phyloP scores from a whole-genome alignment of 2,329 filamentous ascomycete species.

The Xylariales sp. region DNA sequence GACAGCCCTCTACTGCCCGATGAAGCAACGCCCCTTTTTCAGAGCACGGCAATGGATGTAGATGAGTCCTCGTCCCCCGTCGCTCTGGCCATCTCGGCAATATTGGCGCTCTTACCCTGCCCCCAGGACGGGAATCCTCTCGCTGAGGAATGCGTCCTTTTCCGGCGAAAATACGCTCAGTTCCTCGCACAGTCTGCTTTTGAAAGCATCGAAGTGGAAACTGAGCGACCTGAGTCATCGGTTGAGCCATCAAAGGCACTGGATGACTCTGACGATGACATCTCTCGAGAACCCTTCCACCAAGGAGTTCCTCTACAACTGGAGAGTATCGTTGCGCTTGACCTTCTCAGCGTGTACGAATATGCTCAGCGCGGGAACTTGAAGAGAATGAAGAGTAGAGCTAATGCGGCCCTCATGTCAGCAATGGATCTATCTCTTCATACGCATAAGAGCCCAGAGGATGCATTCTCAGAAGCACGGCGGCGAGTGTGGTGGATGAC shows the following conservation, averaged over 20 bases:
- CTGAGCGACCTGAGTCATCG: slow-evolving; percentile 41
- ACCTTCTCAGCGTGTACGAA: slow-evolving; percentile 46
- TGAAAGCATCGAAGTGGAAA: slow-evolving; percentile 44
- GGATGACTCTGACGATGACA: slow-evolving; percentile 27
- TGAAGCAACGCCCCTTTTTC: slow-evolving; percentile 28
- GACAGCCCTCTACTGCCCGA: slow-evolving; percentile 25
- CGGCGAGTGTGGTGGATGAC: slow-evolving; percentile 51
- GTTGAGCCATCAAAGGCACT: slow-evolving; percentile 40
- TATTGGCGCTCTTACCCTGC: slow-evolving; percentile 43
- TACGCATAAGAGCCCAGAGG: slow-evolving; percentile 29
- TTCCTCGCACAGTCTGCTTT: slow-evolving; percentile 42
- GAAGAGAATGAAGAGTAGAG: slow-evolving; percentile 45
- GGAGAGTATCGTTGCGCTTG: slow-evolving; percentile 42
- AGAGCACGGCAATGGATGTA: slow-evolving; percentile 30
- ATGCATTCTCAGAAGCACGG: slow-evolving; percentile 39
- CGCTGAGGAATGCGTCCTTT: slow-evolving; percentile 34
- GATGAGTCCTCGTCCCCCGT: slow-evolving; percentile 38
- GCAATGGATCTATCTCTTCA: slow-evolving; percentile 43
- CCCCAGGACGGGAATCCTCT: slow-evolving; percentile 32
- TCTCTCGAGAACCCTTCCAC: slow-evolving; percentile 37
- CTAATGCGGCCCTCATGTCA: slow-evolving; percentile 41
- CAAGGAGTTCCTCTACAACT: slow-evolving; percentile 38
- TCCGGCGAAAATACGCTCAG: slow-evolving; percentile 43
- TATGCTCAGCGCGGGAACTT: slow-evolving; percentile 49
- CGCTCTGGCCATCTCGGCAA: slow-evolving; percentile 41